Evolutionary conservation across 1,284 basidiomycete species (phyloP).

Genomic region (Stereum hirsutum): DNA sequence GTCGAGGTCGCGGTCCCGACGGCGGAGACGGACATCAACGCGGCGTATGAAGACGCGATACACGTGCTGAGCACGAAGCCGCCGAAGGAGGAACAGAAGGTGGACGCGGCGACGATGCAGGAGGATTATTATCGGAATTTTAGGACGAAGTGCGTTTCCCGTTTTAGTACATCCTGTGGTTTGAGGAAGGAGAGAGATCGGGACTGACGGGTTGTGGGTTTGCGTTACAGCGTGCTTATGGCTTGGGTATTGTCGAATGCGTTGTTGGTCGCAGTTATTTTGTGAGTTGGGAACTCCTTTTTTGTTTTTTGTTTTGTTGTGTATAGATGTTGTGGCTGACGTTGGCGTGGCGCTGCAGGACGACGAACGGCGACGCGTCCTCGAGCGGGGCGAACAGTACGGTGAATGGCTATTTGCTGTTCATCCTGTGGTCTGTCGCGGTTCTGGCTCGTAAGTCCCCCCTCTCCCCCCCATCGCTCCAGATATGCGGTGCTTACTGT

Average conservation of each 20-base stretch:
- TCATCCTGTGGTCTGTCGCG: conserved; percentile 74
- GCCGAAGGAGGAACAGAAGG: conserved; percentile 30
- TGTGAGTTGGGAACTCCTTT: too few species aligned
- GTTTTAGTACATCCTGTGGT: too few species aligned
- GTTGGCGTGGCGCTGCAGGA: too few species aligned
- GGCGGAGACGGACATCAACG: conserved; percentile 69
- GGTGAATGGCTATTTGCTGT: conserved; percentile 70
- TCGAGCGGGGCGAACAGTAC: conserved; percentile 38
- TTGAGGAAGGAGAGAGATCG: too few species aligned
- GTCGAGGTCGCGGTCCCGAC: conserved; percentile 80
- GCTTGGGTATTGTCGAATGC: conserved; percentile 83
- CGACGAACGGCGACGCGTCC: conserved; percentile 57
- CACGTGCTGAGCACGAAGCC: conserved; percentile 68
- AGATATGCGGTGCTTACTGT: not conserved
- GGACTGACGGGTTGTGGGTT: too few species aligned
- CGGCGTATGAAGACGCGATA: conserved; percentile 84
- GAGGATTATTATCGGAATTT: conserved; percentile 64
- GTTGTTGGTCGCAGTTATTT: conserved; percentile 6
- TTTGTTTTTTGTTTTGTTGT: too few species aligned
- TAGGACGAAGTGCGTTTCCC: conserved; percentile 1
- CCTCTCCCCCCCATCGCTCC: conserved; percentile 16
- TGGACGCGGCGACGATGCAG: conserved; percentile 51
- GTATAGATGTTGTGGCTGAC: too few species aligned
- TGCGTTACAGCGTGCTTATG: conserved; percentile 45
- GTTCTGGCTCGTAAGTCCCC: conserved; percentile 46